These are phyloP conservation scores for Xerocomus nothofagi DNA, from an alignment of 1,284 basidiomycete species.

Conservation along the genomic window DNA sequence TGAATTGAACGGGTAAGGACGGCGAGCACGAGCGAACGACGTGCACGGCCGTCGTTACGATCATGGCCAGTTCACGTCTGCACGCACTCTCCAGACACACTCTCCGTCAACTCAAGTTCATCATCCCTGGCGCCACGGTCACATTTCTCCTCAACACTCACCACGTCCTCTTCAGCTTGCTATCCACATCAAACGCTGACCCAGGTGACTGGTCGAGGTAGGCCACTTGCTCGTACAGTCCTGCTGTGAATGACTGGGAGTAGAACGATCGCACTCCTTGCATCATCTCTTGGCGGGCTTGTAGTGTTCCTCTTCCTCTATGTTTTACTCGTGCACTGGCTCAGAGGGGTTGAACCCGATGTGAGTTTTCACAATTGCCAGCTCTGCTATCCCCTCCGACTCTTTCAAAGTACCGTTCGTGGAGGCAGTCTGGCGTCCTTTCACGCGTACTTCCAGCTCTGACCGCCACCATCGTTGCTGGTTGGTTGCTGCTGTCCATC, in stretches of 20 bases:
- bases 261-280: constrained; percentile 52
- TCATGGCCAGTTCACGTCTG: constrained; percentile 20
- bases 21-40: no score
- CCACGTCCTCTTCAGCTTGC: constrained; percentile 47
- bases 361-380: constrained; percentile 44
- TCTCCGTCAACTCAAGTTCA: constrained; percentile 67
- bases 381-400: constrained; percentile 1
- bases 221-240: constrained; percentile 19
- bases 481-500: constrained; percentile 62
- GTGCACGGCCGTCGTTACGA: constrained; percentile 1
- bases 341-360: constrained; percentile 64
- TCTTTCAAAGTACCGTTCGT: constrained; percentile 54
- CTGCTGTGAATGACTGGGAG: constrained; percentile 6
- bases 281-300: constrained; percentile 51
- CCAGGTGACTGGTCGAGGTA: constrained; percentile 53
- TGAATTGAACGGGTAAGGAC: no score
- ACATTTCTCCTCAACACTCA: constrained; percentile 62
- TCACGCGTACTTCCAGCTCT: constrained; percentile 62
- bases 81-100: constrained; percentile 46
- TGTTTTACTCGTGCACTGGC: constrained; percentile 61
- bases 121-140: constrained; percentile 61
- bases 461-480: constrained; percentile 65
- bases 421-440: constrained; percentile 60
- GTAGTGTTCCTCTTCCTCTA: constrained; percentile 73
- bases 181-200: constrained; percentile 27